A percentile compares a stretch with the other conserved stretches of the same genome.
Evolutionary conservation across 257 asterid species (phyloP).

Genomic region (Solanum sejunctum): DNA sequence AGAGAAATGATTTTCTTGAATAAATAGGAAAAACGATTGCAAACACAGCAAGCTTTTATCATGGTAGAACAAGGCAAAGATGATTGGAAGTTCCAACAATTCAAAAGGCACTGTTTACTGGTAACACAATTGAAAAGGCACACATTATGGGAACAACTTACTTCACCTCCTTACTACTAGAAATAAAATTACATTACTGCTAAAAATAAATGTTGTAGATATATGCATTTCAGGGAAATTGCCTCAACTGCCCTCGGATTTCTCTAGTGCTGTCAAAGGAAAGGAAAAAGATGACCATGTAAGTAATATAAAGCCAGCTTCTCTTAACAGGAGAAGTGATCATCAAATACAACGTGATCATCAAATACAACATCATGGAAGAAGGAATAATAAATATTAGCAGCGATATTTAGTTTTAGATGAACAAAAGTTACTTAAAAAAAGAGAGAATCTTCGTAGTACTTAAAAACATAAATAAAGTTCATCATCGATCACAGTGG

Average conservation of each 20-base stretch:
- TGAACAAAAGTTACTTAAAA: background rate
- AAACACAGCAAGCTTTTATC: too few species aligned
- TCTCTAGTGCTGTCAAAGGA: constrained; percentile 71
- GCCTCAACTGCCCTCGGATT: constrained; percentile 73
- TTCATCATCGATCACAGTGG: background rate
- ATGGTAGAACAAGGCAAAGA: too few species aligned
- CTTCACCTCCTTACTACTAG: background rate
- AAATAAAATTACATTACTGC: too few species aligned
- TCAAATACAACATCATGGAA: background rate
- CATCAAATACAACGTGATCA: too few species aligned
- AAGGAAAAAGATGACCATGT: background rate
- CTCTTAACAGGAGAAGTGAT: background rate
- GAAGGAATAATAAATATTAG: background rate
- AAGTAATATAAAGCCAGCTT: background rate
- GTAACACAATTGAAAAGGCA: background rate
- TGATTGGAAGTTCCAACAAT: too few species aligned
- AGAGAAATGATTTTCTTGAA: too few species aligned
- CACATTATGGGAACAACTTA: background rate
- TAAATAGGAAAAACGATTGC: background rate
- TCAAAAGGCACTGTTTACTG: too few species aligned
- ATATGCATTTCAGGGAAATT: background rate
- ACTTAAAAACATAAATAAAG: background rate
- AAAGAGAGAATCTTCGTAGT: background rate
- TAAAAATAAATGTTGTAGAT: background rate
- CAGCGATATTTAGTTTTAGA: background rate